phyloP scores from a whole-genome alignment of 768 basidiomycete genomes.

The Rhodotorula graminis region DNA sequence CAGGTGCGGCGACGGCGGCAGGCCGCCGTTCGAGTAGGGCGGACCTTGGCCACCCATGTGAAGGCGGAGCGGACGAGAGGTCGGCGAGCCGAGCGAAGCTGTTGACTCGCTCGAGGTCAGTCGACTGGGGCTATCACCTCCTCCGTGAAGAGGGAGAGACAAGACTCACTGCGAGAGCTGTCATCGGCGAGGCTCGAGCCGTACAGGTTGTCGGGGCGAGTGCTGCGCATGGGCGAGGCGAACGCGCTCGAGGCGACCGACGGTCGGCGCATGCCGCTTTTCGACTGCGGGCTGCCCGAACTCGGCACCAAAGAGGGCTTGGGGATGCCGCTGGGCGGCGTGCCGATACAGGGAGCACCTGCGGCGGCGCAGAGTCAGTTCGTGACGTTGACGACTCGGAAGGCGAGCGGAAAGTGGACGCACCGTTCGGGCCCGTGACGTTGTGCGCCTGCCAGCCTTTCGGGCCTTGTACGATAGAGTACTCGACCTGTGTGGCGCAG shows the following conservation, averaged over 20 bases:
- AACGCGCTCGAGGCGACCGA: background rate
- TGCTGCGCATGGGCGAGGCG: background rate
- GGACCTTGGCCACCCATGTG: background rate
- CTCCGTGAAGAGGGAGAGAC: fast-evolving
- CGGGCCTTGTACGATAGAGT: conserved; percentile 5
- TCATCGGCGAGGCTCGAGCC: background rate
- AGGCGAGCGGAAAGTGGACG: background rate
- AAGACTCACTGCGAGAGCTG: background rate
- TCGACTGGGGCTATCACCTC: background rate
- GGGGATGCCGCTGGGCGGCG: background rate
- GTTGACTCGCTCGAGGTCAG: background rate
- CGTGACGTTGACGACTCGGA: too few relatives aligned
- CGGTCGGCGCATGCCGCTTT: background rate
- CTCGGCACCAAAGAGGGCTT: background rate
- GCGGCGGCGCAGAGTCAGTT: background rate
- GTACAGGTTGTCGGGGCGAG: background rate
- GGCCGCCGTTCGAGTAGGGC: background rate
- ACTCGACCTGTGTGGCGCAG: conserved; percentile 15
- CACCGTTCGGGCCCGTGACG: conserved; percentile 24
- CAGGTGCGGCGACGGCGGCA: background rate
- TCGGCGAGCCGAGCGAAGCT: background rate
- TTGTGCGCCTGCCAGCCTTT: conserved; percentile 35
- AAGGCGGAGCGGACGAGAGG: background rate
- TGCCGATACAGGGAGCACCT: conserved; percentile 33
- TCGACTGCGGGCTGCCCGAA: background rate